Evolutionary conservation across 2,329 filamentous ascomycete species (phyloP).

Genomic region (Clonostachys rhizophaga): DNA sequence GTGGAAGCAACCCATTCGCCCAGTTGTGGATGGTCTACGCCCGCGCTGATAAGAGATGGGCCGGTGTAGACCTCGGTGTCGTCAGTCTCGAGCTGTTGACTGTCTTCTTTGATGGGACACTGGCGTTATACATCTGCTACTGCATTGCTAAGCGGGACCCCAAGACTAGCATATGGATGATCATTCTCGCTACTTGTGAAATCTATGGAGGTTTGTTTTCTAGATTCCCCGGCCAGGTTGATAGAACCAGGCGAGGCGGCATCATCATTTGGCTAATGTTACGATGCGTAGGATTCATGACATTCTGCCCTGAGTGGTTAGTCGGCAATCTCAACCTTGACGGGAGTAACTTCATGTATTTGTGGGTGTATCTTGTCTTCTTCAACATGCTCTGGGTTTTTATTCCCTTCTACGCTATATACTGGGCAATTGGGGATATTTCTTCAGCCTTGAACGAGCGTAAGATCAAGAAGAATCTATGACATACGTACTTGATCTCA

Average conservation of each 20-base stretch:
- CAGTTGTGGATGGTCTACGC: conserved; percentile 68
- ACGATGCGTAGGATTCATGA: conserved; percentile 56
- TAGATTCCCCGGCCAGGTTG: background rate
- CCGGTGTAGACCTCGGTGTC: conserved; percentile 55
- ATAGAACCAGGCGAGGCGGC: too few species aligned
- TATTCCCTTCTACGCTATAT: conserved; percentile 56
- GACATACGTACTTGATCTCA: too few species aligned
- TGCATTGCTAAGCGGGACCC: conserved; percentile 51
- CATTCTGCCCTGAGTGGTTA: conserved; percentile 67
- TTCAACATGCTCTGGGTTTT: conserved; percentile 67
- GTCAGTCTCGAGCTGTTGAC: conserved; percentile 63
- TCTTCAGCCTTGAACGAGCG: conserved; percentile 40
- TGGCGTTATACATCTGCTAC: conserved; percentile 56
- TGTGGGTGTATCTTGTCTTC: conserved; percentile 64
- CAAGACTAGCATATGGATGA: conserved; percentile 56
- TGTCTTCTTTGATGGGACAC: conserved; percentile 55
- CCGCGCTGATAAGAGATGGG: conserved; percentile 60
- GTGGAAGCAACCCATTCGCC: conserved; percentile 47
- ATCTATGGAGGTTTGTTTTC: conserved; percentile 52
- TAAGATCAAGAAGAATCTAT: conserved; percentile 16
- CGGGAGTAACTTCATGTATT: conserved; percentile 62
- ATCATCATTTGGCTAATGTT: background rate
- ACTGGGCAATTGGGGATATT: conserved; percentile 49
- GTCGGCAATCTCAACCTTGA: conserved; percentile 58
- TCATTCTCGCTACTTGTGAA: conserved; percentile 61